Base-by-base conservation (phyloP, 2,329 filamentous ascomycete genomes). In the Exophiala oligosperma region DNA sequence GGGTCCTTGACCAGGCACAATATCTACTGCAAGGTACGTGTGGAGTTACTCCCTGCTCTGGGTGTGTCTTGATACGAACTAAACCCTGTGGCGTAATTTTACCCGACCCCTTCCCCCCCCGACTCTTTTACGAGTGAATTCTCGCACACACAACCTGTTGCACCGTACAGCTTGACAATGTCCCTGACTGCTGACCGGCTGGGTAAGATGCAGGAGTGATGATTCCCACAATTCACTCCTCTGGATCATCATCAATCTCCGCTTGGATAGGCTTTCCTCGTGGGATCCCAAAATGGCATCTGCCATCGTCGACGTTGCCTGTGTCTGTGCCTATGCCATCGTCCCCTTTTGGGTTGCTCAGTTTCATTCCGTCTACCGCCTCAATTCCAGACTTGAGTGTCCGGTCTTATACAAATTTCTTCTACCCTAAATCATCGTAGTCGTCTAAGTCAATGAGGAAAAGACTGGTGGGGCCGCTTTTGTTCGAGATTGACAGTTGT, bases 81-180 rank as follows among this genome's bases (percentile, higher is more conserved):
- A 51, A 37, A 52, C 50, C 50, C 26, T 29, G n/a, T 52, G 8
- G 4, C 50, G 50, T 52, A 52, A 52, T 52, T 41, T 52, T 52
- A 52, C 50, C 50, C 50, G 50, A 17, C 12, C 17, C 17, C 17
- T 17, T 17, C 17, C 17, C 17, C 17, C 17, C 17, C 17, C 17
- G 17, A 17, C 17, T 17, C 17, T 17, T 17, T 17, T 17, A 17
- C 17, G 17, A 17, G 17, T 17, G 17, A 17, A 17, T 17, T 17
- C 17, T 17, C 17, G 17, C 17, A 17, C 17, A 17, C 17, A 17
- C 17, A 17, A 17, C 17, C 17, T 17, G 17, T 17, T 17, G 17
- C 17, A 17, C 17, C 17, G 17, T 17, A 17, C 17, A 17, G 17
- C 17, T 17, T 17, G 17, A 17, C 17, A 17, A 17, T 17, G 17